Evolutionary conservation across 2,329 filamentous ascomycete genomes (phyloP).

Genomic region (Aulographum hederae): DNA sequence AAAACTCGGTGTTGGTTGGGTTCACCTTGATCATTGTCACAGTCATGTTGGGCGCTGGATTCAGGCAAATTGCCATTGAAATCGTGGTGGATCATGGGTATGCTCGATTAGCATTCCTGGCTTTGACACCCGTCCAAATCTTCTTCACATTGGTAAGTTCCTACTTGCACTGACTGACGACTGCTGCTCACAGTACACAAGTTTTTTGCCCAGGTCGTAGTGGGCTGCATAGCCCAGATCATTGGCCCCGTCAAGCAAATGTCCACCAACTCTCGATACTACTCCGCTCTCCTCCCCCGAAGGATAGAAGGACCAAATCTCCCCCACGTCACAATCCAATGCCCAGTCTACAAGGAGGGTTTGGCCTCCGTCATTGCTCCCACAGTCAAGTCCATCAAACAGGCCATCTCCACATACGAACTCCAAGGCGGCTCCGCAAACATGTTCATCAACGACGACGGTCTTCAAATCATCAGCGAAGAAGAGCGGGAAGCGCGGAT

Average conservation of each 20-base stretch:
- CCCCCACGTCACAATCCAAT: constrained; percentile 6
- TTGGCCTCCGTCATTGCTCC: constrained; percentile 5
- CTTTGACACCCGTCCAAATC: constrained; percentile 50
- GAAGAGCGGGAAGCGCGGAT: constrained; percentile 4
- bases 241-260: constrained; percentile 15
- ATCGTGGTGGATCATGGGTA: constrained; percentile 45
- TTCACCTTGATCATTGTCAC: constrained; percentile 48
- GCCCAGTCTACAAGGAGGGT: constrained; percentile 6
- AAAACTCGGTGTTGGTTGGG: constrained; percentile 51
- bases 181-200: constrained; percentile 8
- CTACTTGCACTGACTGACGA: not conserved
- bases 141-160: constrained; percentile 50
- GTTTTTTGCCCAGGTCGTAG: constrained; percentile 63
- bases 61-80: constrained; percentile 50
- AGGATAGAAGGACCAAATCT: constrained; percentile 31
- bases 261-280: constrained; percentile 3
- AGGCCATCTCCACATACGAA: constrained; percentile 13
- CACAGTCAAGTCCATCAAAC: constrained; percentile 3
- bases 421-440: constrained; percentile 35
- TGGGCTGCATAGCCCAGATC: constrained; percentile 63
- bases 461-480: constrained; percentile 2
- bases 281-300: constrained; percentile 20
- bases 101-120: constrained; percentile 44
- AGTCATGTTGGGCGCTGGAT: constrained; percentile 49
- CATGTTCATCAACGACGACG: constrained; percentile 6